phyloP scores from a whole-genome alignment of 768 basidiomycete genomes.

The Trametopsis cervina region DNA sequence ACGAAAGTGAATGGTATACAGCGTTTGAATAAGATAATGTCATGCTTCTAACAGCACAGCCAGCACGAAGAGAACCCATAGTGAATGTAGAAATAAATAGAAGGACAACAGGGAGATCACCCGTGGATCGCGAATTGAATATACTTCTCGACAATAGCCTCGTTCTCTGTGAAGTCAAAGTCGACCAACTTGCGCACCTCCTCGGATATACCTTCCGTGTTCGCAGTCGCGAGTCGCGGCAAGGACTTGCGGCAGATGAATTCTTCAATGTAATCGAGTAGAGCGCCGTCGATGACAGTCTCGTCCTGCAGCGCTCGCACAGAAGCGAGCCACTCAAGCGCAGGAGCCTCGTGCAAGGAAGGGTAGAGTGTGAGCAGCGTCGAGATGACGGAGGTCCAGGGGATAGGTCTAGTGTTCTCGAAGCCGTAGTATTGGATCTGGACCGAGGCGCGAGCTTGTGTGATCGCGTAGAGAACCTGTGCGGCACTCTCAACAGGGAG shows the following conservation, averaged over 20 bases:
- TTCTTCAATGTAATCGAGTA: not conserved
- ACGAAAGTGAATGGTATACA: too few species aligned
- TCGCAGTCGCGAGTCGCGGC: not conserved
- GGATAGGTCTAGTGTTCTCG: not conserved
- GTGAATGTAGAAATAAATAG: too few species aligned
- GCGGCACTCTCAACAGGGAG: not conserved
- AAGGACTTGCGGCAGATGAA: not conserved
- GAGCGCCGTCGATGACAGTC: not conserved
- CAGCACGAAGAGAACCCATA: too few species aligned
- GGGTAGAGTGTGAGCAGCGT: not conserved
- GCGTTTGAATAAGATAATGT: too few species aligned
- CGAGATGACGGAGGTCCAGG: not conserved
- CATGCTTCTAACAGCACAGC: too few species aligned
- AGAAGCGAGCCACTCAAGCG: not conserved
- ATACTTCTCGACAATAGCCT: not conserved
- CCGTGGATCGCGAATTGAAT: not conserved
- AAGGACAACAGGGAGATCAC: too few species aligned
- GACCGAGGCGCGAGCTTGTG: not conserved
- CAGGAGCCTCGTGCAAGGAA: not conserved
- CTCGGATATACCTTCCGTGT: not conserved
- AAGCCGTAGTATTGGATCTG: not conserved
- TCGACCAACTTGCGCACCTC: not conserved
- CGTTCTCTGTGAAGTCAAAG: not conserved
- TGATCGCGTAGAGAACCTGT: not conserved
- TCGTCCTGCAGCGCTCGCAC: not conserved